Conservation (phyloP, 441 rosid genomes). For the Geranium incanum region DNA sequence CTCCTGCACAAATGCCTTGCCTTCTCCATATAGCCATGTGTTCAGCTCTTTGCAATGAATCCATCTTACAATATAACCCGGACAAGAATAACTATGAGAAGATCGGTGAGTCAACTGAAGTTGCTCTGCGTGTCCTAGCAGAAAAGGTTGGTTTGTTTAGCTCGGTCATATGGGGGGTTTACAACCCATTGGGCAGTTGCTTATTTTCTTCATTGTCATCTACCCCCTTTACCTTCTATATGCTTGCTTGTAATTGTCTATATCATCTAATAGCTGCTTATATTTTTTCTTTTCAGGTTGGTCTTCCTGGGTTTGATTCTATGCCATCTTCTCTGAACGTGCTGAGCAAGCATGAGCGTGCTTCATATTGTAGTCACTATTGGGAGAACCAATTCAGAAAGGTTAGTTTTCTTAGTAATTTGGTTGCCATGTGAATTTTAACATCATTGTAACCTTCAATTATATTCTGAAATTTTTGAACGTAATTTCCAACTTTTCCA, state of each 20-base stretch:
- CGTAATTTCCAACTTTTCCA: background rate
- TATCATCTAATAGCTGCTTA: conserved; percentile 13
- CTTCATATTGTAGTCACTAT: conserved; percentile 93
- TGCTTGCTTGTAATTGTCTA: conserved; percentile 11
- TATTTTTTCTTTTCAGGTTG: conserved; percentile 57
- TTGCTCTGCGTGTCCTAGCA: conserved; percentile 85
- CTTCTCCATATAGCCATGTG: conserved; percentile 94
- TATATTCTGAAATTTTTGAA: background rate
- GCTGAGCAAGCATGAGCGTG: conserved; percentile 96
- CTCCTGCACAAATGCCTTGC: conserved; percentile 90
- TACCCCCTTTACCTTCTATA: background rate
- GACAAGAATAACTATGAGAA: conserved; percentile 87
- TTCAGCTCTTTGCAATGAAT: conserved; percentile 95
- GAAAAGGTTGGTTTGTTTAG: conserved; percentile 62
- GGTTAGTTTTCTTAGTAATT: conserved; percentile 41
- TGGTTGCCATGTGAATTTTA: conserved; percentile 10
- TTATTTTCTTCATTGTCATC: conserved; percentile 4
- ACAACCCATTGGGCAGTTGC: background rate
- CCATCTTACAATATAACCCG: conserved; percentile 91
- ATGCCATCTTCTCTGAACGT: conserved; percentile 86
- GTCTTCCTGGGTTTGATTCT: conserved; percentile 99
- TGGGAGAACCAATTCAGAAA: conserved; percentile 93
- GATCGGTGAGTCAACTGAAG: conserved; percentile 99
- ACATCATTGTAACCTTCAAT: background rate
- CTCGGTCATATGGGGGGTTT: conserved; percentile 2